A percentile compares a stretch with the other conserved stretches of the same genome.
phyloP scores from a whole-genome alignment of 208 protist species.

The Trypanosoma grayi region DNA sequence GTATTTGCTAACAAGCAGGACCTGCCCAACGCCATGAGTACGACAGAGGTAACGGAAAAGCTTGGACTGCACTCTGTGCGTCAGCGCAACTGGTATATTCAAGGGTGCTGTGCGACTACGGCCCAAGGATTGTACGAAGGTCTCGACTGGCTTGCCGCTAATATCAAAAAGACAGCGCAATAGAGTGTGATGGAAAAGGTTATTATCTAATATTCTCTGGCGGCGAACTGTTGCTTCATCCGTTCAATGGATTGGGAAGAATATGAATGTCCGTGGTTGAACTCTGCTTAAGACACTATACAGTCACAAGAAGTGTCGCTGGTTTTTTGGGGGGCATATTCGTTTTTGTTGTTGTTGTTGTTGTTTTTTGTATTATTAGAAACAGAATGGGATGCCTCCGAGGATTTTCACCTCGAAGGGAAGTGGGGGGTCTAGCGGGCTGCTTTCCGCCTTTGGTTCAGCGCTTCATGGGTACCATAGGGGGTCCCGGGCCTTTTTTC shows the following conservation, averaged over 20 bases:
- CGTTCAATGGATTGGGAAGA: no score
- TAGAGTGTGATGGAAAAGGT: slow-evolving; percentile 13
- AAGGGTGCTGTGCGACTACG: slow-evolving; percentile 90
- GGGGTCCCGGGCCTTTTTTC: slow-evolving; percentile 34
- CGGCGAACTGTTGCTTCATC: neutral
- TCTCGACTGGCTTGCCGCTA: slow-evolving; percentile 88
- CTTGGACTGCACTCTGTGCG: slow-evolving; percentile 92
- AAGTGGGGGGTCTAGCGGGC: neutral
- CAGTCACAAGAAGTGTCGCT: no score
- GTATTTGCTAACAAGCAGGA: slow-evolving; percentile 99
- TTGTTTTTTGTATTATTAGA: neutral
- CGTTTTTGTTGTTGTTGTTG: slow-evolving; percentile 4
- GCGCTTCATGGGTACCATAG: slow-evolving; percentile 54
- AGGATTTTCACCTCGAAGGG: neutral
- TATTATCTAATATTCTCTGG: neutral
- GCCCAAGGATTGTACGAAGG: slow-evolving; percentile 93
- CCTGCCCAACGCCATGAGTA: slow-evolving; percentile 97
- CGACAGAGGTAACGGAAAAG: slow-evolving; percentile 96
- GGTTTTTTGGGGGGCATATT: neutral
- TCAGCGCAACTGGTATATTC: slow-evolving; percentile 94
- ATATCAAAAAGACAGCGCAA: slow-evolving; percentile 83
- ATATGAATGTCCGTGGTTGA: no score
- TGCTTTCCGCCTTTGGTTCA: slow-evolving; percentile 41
- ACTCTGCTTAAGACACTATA: no score
- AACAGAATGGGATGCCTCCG: slow-evolving; percentile 10